Base-by-base conservation (phyloP, 106 monocot genomes). In the Acanthochlamys bracteata region DNA sequence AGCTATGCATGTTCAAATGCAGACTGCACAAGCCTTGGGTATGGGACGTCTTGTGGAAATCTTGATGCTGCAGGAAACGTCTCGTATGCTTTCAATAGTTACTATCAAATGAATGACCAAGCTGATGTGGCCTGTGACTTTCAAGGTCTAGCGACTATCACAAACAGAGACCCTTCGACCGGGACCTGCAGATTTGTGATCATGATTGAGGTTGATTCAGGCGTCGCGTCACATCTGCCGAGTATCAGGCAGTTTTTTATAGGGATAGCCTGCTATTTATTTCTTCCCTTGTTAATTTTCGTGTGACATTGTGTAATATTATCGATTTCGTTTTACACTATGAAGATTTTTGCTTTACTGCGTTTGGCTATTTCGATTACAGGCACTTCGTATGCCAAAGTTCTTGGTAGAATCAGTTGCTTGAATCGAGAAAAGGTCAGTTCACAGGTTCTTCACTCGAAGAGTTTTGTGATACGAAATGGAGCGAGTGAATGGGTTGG, bases 51-150 rank as follows among this genome's bases (percentile, higher is more conserved):
- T 0, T 92, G 92, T 14, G 61, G 86, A 4, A 63, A 70, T 60
- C 78, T 95, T 4, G 94, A 95, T 58, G 70, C 55, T 0, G 61
- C 68, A 24, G 90, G 90, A 2, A 95, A 95, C 70, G 68, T 90
- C 17, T 95, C 94, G 0, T 87, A 95, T 59, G 90, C 86, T 24
- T 90, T 82, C 72, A 95, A 95, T 59, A 90, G 74, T 56, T 95
- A 95, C 65, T 95, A 87, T 66, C 94, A 95, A 73, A 81, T 67
- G 70, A 87, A 84, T 22, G 94, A 87, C 39, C 94, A 95, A 75
- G 84, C 82, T 15, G 73, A 73, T n/a, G 64, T 66, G 52, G 94
- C 90, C 19, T 95, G 94, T 57, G 70, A 70, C 23, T 95, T 95
- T 58, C 42, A 47, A 3, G 67, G 73, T 40, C 33, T 90, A 20